These are phyloP conservation scores for Linaria vulgaris DNA, from an alignment of 257 asterid species.

Conservation along the genomic window DNA sequence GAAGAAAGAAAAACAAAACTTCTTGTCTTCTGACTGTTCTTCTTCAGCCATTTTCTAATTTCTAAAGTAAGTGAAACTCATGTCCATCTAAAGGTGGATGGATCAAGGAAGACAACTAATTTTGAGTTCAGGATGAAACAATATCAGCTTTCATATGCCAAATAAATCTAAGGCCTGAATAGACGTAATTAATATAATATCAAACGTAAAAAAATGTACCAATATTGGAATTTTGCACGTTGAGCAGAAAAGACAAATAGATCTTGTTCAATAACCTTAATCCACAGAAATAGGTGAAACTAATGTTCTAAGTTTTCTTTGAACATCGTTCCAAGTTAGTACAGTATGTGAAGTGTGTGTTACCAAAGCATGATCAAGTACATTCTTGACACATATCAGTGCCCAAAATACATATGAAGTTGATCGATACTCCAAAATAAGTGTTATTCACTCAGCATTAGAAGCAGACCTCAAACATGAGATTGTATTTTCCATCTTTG, in stretches of 20 bases:
- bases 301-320: conserved; percentile 10
- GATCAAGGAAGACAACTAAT: conserved; percentile 10
- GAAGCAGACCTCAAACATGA: conserved; percentile 94
- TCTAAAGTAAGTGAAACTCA: conserved; percentile 7
- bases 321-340: conserved; percentile 16
- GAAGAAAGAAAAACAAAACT: background rate
- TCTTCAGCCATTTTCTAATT: conserved; percentile 12
- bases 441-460: background rate
- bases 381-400: background rate
- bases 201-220: conserved; percentile 3
- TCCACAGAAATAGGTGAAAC: conserved; percentile 8
- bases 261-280: background rate
- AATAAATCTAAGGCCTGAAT: background rate
- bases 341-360: background rate
- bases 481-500: conserved; percentile 96
- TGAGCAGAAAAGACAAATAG: conserved; percentile 5
- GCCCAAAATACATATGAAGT: background rate
- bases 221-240: background rate
- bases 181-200: background rate
- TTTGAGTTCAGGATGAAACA: conserved; percentile 11
- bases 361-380: conserved; percentile 7
- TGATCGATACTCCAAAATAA: background rate
- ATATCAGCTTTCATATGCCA: conserved; percentile 4
- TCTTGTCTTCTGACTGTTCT: background rate
- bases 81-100: background rate